These are phyloP conservation scores for Gaultheria prostrata DNA, from an alignment of 148 eudicot genomes.

Conservation along the genomic window DNA sequence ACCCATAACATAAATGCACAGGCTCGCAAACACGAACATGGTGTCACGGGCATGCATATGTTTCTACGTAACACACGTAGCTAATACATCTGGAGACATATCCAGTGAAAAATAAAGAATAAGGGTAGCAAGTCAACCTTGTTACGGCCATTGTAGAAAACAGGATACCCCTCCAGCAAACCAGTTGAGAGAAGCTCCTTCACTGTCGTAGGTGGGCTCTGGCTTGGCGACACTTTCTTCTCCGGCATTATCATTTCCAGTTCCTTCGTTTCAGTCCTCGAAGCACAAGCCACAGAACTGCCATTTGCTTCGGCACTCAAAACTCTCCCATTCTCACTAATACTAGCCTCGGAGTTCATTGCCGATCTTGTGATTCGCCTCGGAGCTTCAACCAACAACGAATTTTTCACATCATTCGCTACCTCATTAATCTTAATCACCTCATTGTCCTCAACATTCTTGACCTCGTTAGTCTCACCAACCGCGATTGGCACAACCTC, in stretches of 20 bases:
- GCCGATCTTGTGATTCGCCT: constrained; percentile 51
- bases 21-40: neutral
- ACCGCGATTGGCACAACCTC: neutral
- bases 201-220: constrained; percentile 43
- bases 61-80: neutral
- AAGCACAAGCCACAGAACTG: constrained; percentile 20
- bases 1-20: neutral
- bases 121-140: constrained; percentile 39
- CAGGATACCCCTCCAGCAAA: constrained; percentile 82
- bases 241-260: constrained; percentile 62
- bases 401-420: neutral
- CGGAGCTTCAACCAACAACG: constrained; percentile 4
- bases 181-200: constrained; percentile 78
- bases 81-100: neutral
- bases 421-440: neutral
- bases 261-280: constrained; percentile 36
- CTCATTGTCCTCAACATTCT: neutral
- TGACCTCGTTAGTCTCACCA: neutral
- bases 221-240: constrained; percentile 29
- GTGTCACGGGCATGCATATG: neutral
- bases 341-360: constrained; percentile 32
- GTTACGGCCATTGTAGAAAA: constrained; percentile 70
- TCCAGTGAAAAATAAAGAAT: neutral
- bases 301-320: constrained; percentile 25
- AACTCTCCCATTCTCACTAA: constrained; percentile 25